Conservation (phyloP, 495 filamentous ascomycete genomes). For the Polyplosphaeria fusca region DNA sequence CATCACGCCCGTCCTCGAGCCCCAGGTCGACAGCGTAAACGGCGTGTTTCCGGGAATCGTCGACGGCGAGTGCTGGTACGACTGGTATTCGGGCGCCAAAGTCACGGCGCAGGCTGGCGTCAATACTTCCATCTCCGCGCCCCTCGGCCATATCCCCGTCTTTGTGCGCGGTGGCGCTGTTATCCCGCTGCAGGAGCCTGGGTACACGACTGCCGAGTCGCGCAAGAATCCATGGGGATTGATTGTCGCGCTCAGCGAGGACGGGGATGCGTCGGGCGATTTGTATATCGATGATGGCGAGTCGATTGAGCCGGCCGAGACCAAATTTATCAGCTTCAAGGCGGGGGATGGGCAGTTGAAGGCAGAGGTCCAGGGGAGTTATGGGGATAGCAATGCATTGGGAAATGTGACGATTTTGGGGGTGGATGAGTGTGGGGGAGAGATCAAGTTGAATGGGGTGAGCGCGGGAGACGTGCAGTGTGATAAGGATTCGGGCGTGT, state of each 20-base stretch:
- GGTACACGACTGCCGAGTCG: constrained; percentile 63
- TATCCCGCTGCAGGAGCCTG: constrained; percentile 68
- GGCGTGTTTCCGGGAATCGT: constrained; percentile 75
- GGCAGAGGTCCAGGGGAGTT: constrained; percentile 51
- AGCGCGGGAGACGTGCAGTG: constrained; percentile 47
- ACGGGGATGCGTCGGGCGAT: constrained; percentile 59
- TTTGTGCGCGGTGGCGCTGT: constrained; percentile 69
- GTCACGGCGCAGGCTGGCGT: constrained; percentile 55
- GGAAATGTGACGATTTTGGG: constrained; percentile 67
- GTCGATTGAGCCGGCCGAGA: constrained; percentile 58
- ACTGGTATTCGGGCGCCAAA: constrained; percentile 67
- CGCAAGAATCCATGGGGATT: constrained; percentile 68
- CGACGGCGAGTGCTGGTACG: constrained; percentile 68
- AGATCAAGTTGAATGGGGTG: constrained; percentile 54
- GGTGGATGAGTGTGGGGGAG: constrained; percentile 44
- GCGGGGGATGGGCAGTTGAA: constrained; percentile 48
- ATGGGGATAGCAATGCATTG: constrained; percentile 58
- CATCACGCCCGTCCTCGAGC: constrained; percentile 68
- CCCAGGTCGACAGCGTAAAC: constrained; percentile 61
- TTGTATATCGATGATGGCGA: constrained; percentile 86
- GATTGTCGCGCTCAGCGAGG: constrained; percentile 56
- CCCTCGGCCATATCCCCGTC: constrained; percentile 75
- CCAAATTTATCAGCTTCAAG: constrained; percentile 48
- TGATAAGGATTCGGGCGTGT: constrained; percentile 46
- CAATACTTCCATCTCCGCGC: constrained; percentile 71